Conservation (phyloP, 306 rosid genomes). For the Citrullus amarus region DNA sequence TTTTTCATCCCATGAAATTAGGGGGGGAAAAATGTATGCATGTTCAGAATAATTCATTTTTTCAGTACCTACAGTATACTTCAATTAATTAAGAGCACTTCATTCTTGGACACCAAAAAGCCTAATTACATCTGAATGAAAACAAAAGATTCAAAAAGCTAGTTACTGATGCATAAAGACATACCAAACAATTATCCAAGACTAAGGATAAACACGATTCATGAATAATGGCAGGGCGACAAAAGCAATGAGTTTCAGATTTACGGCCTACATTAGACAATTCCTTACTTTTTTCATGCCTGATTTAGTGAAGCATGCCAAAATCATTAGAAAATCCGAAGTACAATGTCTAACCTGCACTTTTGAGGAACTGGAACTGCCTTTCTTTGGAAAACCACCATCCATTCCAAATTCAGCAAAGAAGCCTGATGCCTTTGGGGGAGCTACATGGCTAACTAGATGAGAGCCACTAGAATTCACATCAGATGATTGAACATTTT, state of each 20-base stretch:
- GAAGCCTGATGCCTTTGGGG: slow-evolving; percentile 83
- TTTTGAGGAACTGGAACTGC: slow-evolving; percentile 33
- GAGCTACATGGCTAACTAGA: slow-evolving; percentile 47
- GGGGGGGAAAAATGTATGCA: too few relatives aligned
- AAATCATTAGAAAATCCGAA: background rate
- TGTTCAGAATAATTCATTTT: background rate
- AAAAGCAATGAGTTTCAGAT: background rate
- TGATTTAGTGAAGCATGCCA: slow-evolving; percentile 5
- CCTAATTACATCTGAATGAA: background rate
- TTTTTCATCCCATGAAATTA: background rate
- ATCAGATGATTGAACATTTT: slow-evolving; percentile 65
- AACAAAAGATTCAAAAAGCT: background rate
- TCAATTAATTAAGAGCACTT: background rate
- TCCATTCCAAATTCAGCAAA: slow-evolving; percentile 95
- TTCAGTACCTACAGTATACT: background rate
- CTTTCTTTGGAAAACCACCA: slow-evolving; percentile 43
- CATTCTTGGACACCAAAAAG: background rate
- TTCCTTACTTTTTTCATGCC: slow-evolving; percentile 17
- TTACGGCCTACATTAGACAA: background rate
- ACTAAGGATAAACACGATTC: background rate
- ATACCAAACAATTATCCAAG: background rate
- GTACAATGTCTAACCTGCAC: slow-evolving; percentile 39
- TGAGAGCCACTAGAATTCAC: slow-evolving; percentile 45
- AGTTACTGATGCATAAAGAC: background rate
- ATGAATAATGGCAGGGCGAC: background rate